Conservation (phyloP, 805 yeast genomes). For the Monosporozyma siamensis region DNA sequence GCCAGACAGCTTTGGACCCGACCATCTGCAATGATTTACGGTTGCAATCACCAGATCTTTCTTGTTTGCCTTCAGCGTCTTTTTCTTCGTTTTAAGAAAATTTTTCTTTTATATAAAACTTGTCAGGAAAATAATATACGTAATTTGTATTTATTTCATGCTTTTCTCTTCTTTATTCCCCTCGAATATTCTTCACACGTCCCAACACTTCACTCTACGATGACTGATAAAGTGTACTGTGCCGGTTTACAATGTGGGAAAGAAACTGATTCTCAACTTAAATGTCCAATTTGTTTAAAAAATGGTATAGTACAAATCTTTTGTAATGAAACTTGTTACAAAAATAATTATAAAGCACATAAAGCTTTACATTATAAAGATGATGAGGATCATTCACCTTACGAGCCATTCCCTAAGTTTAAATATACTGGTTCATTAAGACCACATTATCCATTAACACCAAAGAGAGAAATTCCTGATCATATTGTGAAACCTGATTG, state of each 20-base stretch:
- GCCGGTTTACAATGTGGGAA: slow-evolving; percentile 82
- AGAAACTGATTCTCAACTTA: slow-evolving; percentile 59
- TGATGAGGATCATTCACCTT: slow-evolving; percentile 39
- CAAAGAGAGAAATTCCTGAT: slow-evolving; percentile 62
- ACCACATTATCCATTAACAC: slow-evolving; percentile 74
- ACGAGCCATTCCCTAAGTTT: slow-evolving; percentile 81
- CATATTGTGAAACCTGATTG: slow-evolving; percentile 74
- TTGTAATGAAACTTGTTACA: slow-evolving; percentile 80
- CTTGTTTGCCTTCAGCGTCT: neutral
- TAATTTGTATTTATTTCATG: neutral
- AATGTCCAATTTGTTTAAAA: slow-evolving; percentile 89
- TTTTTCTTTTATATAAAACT: neutral
- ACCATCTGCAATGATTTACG: slow-evolving; percentile 31
- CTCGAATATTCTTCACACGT: no score
- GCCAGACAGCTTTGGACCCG: slow-evolving; percentile 86
- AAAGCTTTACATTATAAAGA: slow-evolving; percentile 63
- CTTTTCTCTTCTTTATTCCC: neutral
- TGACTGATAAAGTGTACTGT: slow-evolving; percentile 35
- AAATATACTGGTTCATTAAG: slow-evolving; percentile 64
- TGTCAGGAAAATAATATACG: no score
- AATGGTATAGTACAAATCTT: slow-evolving; percentile 52
- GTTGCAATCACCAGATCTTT: neutral
- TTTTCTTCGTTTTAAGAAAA: neutral
- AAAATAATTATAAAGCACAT: slow-evolving; percentile 60
- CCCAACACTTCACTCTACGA: no score